Evolutionary conservation across 805 yeast species (phyloP).

Genomic region (Hagleromyces aurorensis): DNA sequence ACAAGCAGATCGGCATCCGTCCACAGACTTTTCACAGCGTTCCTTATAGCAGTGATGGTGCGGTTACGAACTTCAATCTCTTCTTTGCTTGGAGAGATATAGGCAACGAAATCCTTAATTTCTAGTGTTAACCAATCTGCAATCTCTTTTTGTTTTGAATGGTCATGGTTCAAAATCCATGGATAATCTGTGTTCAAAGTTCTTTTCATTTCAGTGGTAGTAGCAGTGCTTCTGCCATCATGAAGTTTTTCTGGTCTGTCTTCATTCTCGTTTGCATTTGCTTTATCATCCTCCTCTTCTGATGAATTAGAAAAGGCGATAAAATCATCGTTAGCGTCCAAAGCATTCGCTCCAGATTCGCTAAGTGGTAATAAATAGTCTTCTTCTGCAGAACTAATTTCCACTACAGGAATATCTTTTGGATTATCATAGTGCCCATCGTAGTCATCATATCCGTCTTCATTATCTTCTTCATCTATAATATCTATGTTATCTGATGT

Average conservation of each 20-base stretch:
- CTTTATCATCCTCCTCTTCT: constrained; percentile 21
- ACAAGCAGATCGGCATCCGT: constrained; percentile 71
- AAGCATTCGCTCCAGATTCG: constrained; percentile 17
- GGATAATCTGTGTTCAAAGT: constrained; percentile 38
- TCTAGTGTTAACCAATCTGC: constrained; percentile 85
- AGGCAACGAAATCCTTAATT: constrained; percentile 74
- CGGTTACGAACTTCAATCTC: constrained; percentile 64
- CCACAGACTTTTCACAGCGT: constrained; percentile 54
- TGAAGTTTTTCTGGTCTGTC: constrained; percentile 3
- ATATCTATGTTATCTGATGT: constrained; percentile 6
- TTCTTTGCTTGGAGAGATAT: constrained; percentile 72
- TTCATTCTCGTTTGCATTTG: constrained; percentile 3
- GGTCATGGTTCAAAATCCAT: constrained; percentile 75
- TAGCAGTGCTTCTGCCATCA: no score
- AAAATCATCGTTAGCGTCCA: constrained; percentile 36
- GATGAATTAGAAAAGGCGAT: constrained; percentile 34
- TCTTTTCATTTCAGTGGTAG: constrained; percentile 6
- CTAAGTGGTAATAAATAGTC: no score
- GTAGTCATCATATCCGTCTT: constrained; percentile 23
- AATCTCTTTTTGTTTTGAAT: constrained; percentile 64
- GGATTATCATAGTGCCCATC: constrained; percentile 24
- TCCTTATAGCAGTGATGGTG: constrained; percentile 55
- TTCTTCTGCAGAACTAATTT: constrained; percentile 6
- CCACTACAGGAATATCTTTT: constrained; percentile 11
- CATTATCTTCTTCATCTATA: constrained; percentile 9